A percentile compares a stretch with the other conserved stretches of the same genome.
Conservation (phyloP, 257 asterid genomes). For the Craterostigma plantagineum region DNA sequence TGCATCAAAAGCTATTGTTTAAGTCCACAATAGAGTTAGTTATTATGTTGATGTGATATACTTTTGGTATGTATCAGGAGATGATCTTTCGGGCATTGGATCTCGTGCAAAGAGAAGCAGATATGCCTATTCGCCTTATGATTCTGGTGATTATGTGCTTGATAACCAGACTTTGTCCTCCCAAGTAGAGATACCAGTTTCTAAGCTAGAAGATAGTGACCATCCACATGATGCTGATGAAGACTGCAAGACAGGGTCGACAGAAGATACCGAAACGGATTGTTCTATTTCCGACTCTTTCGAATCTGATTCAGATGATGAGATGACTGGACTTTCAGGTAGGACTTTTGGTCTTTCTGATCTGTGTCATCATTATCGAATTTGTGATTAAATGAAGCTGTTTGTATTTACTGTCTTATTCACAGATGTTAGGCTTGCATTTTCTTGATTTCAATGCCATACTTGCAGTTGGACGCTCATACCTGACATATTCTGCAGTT, state of each 20-base stretch:
- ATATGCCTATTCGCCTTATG: slow-evolving; percentile 24
- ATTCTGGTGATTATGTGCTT: slow-evolving; percentile 29
- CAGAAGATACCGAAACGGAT: slow-evolving; percentile 93
- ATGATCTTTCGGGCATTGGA: slow-evolving; percentile 33
- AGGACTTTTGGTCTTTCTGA: too few relatives aligned
- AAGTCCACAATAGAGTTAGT: slow-evolving; percentile 13
- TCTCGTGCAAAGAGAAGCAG: slow-evolving; percentile 39
- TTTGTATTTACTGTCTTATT: background rate
- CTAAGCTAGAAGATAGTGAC: slow-evolving; percentile 31
- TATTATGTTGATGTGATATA: slow-evolving; percentile 18
- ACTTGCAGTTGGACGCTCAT: too few relatives aligned
- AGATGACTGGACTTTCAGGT: slow-evolving; percentile 72
- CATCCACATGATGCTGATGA: slow-evolving; percentile 31
- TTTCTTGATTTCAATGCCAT: too few relatives aligned
- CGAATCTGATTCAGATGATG: slow-evolving; percentile 75
- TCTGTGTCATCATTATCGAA: slow-evolving; percentile 3
- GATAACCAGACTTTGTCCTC: slow-evolving; percentile 24
- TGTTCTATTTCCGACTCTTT: slow-evolving; percentile 69
- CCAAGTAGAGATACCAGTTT: slow-evolving; percentile 29
- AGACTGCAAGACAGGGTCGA: slow-evolving; percentile 48
- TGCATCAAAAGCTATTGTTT: slow-evolving; percentile 19
- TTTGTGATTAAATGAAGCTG: background rate
- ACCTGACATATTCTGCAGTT: too few relatives aligned
- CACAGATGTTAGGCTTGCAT: too few relatives aligned
- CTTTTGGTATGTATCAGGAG: slow-evolving; percentile 29